Evolutionary conservation across 1,284 basidiomycete species (phyloP).

Genomic region (Cryptococcus deneoformans): DNA sequence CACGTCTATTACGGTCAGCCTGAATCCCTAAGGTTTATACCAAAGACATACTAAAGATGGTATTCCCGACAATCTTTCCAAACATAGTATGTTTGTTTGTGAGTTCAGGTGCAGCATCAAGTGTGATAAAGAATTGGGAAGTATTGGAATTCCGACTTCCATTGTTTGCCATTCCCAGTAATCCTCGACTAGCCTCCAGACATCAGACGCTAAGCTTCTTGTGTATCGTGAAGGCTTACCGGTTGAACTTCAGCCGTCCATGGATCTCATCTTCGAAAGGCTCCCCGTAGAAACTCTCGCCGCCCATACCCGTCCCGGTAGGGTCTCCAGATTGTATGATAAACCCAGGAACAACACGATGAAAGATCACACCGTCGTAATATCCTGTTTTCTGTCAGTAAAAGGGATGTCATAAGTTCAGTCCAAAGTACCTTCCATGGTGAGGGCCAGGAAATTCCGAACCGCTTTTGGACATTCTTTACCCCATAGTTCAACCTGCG

Average conservation of each 20-base stretch:
- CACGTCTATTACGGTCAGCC: slow-evolving; percentile 59
- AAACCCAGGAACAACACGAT: slow-evolving; percentile 77
- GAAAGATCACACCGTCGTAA: slow-evolving; percentile 92
- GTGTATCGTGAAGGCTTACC: slow-evolving; percentile 20
- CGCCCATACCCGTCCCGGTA: slow-evolving; percentile 85
- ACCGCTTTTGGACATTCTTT: slow-evolving; percentile 93
- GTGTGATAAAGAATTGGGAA: slow-evolving; percentile 87
- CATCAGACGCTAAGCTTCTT: background rate
- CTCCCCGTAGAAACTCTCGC: slow-evolving; percentile 88
- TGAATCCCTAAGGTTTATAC: background rate
- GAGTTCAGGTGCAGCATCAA: slow-evolving; percentile 82
- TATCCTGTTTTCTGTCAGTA: slow-evolving; percentile 61
- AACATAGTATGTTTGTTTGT: slow-evolving; percentile 87
- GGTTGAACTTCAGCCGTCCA: slow-evolving; percentile 63
- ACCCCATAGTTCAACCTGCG: slow-evolving; percentile 82
- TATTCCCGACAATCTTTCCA: slow-evolving; percentile 62
- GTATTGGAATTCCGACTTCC: slow-evolving; percentile 80
- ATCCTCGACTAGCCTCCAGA: slow-evolving; percentile 62
- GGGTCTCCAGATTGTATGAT: slow-evolving; percentile 94
- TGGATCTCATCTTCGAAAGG: slow-evolving; percentile 94
- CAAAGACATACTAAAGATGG: slow-evolving; percentile 72
- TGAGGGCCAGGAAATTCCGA: slow-evolving; percentile 84
- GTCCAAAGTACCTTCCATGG: slow-evolving; percentile 72
- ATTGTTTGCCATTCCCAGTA: slow-evolving; percentile 92
- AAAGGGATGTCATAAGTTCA: no score